Percentiles rank a stretch among this genome's conserved stretches.
These are phyloP conservation scores for Juglanconis sp. DNA, from an alignment of 2,329 filamentous ascomycete genomes.

Conservation along the genomic window DNA sequence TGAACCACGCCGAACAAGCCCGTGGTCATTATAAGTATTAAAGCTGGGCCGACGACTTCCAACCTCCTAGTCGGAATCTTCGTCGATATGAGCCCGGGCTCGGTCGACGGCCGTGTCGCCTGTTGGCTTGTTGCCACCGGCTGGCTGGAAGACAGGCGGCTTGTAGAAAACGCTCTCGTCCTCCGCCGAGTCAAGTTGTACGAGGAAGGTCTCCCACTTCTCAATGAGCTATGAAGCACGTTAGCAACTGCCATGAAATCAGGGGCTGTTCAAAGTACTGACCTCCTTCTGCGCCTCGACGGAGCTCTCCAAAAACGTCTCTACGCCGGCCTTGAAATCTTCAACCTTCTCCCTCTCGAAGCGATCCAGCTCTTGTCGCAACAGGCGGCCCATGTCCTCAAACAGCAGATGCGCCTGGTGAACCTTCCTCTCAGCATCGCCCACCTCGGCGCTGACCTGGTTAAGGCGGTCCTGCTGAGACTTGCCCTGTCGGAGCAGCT, in stretches of 20 bases:
- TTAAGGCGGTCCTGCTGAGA: constrained; percentile 94
- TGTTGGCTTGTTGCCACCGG: constrained; percentile 39
- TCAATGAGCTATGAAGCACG: constrained; percentile 58
- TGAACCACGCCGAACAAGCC: constrained; percentile 10
- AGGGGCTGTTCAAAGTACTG: constrained; percentile 29
- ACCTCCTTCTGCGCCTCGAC: constrained; percentile 99
- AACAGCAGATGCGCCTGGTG: constrained; percentile 88
- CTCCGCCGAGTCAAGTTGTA: constrained; percentile 93
- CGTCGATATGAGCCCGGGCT: constrained; percentile 56
- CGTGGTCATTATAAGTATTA: constrained; percentile 25
- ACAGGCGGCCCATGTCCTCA: constrained; percentile 93
- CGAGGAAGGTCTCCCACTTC: constrained; percentile 96
- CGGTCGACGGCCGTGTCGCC: constrained; percentile 60
- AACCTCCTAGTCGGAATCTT: constrained; percentile 53
- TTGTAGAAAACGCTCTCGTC: constrained; percentile 69
- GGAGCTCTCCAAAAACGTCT: constrained; percentile 94
- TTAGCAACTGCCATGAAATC: constrained; percentile 14
- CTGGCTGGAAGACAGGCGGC: constrained; percentile 54
- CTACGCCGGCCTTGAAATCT: constrained; percentile 96
- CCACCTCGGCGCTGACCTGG: constrained; percentile 87
- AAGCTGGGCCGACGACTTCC: constrained; percentile 14
- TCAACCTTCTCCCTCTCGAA: constrained; percentile 98
- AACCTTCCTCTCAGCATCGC: constrained; percentile 89
- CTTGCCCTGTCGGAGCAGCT: constrained; percentile 89
- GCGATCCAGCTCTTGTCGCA: constrained; percentile 85